Conservation (phyloP, 2,329 filamentous ascomycete species). For the Clathrospora elynae region DNA sequence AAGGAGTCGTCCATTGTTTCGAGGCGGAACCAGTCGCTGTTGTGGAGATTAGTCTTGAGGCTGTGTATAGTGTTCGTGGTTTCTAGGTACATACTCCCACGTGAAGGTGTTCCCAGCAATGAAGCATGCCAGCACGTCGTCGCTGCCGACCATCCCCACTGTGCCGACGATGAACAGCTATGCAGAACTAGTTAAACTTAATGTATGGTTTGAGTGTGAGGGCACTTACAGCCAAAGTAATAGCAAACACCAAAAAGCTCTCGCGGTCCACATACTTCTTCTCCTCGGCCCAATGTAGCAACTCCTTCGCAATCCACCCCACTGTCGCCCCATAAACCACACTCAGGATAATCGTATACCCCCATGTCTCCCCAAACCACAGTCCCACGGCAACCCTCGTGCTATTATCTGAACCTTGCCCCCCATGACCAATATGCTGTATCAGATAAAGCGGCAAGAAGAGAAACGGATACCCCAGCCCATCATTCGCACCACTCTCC, state of each 20-base stretch:
- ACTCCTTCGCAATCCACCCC: slow-evolving; percentile 79
- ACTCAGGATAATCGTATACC: slow-evolving; percentile 80
- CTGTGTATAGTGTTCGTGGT: too few species aligned
- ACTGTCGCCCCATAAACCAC: slow-evolving; percentile 76
- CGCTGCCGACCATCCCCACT: slow-evolving; percentile 82
- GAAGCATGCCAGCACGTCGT: slow-evolving; percentile 91
- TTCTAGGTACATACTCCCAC: slow-evolving; percentile 65
- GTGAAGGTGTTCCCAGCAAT: slow-evolving; percentile 90
- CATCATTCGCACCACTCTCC: slow-evolving; percentile 89
- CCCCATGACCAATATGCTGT: slow-evolving; percentile 70
- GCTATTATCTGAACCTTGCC: slow-evolving; percentile 55
- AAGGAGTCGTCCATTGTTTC: slow-evolving; percentile 88
- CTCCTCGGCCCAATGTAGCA: slow-evolving; percentile 83
- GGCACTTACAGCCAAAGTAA: slow-evolving; percentile 72
- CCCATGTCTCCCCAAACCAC: slow-evolving; percentile 87
- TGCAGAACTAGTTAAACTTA: background rate
- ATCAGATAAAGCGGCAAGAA: slow-evolving; percentile 85
- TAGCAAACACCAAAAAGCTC: slow-evolving; percentile 84
- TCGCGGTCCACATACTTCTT: slow-evolving; percentile 82
- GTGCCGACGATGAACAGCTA: slow-evolving; percentile 83
- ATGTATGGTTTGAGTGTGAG: background rate
- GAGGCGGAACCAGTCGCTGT: slow-evolving; percentile 84
- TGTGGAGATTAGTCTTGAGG: slow-evolving; percentile 16
- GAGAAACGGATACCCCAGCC: slow-evolving; percentile 84
- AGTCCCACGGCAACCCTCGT: slow-evolving; percentile 70